Evolutionary conservation across 1,139 yeast species (phyloP), one percentile per base, ranked within the genome.

Genomic region (Blastobotrys arbuscula): DNA sequence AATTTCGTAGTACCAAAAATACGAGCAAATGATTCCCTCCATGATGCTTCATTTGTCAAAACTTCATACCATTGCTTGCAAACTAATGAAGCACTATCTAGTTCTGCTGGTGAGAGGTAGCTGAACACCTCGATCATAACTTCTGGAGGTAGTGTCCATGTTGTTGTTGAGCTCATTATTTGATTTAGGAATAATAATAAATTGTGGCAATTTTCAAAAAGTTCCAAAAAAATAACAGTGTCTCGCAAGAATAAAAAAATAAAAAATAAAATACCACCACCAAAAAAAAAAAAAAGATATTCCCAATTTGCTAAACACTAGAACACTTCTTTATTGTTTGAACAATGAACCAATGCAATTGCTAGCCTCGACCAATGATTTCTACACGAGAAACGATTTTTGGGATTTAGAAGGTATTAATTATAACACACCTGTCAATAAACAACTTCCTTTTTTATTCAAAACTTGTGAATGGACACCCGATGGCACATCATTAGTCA

Each of bases 91-190:
- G 60, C 61, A 10, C 52, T 53, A 46, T 64, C 70, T 40, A 68
- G 55, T 36, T 63, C 61, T 4, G 50, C 54, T 13, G 64, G 60
- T 21, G 59, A 58, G 30, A 66, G 57, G 44, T 56, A 55, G 39
- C 60, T 53, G 51, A 66, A 64, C 39, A 65, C 54, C 36, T 55
- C 54, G 26, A 59, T 56, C 53, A 66, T 66, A 58, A 76, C 72
- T 70, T 65, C 69, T n/a, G 57, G 57, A 0, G 71, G 69, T 21
- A 68, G 59, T 4, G 12, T 31, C 44, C 44, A 45, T 31, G 12
- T n/a, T n/a, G n/a, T n/a, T n/a, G n/a, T n/a, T n/a, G n/a, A n/a
- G n/a, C n/a, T n/a, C n/a, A n/a, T n/a, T n/a, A n/a, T n/a, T n/a
- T n/a, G n/a, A n/a, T n/a, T n/a, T n/a, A n/a, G n/a, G n/a, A n/a